phyloP scores from a whole-genome alignment of 1,284 basidiomycete species.

The Thecaphora thlaspeos region DNA sequence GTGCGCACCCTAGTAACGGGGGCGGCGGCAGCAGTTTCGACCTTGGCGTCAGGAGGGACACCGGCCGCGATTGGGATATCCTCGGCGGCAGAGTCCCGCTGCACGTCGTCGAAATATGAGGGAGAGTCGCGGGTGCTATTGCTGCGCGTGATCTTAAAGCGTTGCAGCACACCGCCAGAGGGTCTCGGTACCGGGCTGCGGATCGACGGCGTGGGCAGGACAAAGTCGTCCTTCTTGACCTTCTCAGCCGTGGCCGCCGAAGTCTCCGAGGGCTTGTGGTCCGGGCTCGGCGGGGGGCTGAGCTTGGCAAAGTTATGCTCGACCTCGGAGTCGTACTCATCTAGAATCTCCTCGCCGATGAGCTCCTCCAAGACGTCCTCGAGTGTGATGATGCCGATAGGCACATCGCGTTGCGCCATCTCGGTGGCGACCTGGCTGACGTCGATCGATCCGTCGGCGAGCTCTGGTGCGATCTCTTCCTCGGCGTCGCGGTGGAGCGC shows the following conservation, averaged over 20 bases:
- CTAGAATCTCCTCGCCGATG: conserved; percentile 54
- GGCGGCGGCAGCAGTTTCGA: no score
- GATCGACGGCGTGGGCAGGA: conserved; percentile 13
- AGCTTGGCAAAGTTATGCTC: conserved; percentile 46
- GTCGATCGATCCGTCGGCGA: conserved; percentile 69
- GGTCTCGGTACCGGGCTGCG: background rate
- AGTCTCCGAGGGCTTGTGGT: conserved; percentile 11
- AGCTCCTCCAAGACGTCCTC: conserved; percentile 82
- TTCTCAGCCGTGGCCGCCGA: conserved; percentile 15
- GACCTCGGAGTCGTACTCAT: conserved; percentile 52
- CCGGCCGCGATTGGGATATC: background rate
- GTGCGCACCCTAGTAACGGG: no score
- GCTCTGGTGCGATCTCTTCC: conserved; percentile 24
- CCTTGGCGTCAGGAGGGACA: no score
- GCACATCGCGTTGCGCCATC: conserved; percentile 58
- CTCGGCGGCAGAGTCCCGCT: background rate
- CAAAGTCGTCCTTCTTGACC: conserved; percentile 18
- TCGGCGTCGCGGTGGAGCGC: conserved; percentile 69
- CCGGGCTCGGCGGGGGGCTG: conserved; percentile 42
- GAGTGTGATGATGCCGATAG: conserved; percentile 86
- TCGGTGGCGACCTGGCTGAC: conserved; percentile 29
- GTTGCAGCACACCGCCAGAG: conserved; percentile 6
- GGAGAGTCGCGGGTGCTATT: conserved; percentile 10
- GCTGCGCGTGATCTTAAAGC: conserved; percentile 27
- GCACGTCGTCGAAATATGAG: background rate